Percentiles rank a stretch among this genome's conserved stretches.
phyloP scores from a whole-genome alignment of 2,329 filamentous ascomycete species.

The Alternaria sp. region DNA sequence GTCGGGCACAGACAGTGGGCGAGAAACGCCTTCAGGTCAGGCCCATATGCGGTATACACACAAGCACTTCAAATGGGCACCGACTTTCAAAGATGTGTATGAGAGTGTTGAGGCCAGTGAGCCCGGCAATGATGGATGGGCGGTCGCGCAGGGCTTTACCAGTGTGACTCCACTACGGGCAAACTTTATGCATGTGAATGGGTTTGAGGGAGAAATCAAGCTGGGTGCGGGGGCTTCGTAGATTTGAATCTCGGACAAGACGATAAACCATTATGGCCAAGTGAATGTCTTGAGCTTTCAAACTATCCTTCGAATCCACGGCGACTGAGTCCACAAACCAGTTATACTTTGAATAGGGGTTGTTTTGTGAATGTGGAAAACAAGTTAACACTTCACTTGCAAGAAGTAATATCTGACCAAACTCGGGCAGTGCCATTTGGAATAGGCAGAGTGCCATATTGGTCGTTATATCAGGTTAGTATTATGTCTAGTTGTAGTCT shows the following conservation, averaged over 20 bases:
- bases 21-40: conserved; percentile 38
- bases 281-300: background rate
- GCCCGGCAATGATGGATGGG: conserved; percentile 92
- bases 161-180: conserved; percentile 91
- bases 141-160: conserved; percentile 85
- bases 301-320: no score
- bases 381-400: no score
- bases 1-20: conserved; percentile 38
- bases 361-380: no score
- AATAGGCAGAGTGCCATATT: background rate
- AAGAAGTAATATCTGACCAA: no score
- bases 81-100: conserved; percentile 85
- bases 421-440: no score
- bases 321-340: no score
- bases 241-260: background rate
- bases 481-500: background rate
- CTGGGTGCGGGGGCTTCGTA: conserved; percentile 21
- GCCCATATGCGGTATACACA: conserved; percentile 68
- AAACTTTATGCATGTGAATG: conserved; percentile 79
- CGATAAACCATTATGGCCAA: background rate
- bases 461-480: background rate
- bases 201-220: conserved; percentile 45
- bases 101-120: conserved; percentile 81
- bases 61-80: conserved; percentile 95
- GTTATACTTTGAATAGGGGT: no score